phyloP scores from a whole-genome alignment of 2,329 filamentous ascomycete species.

The Pseudocercospora eumusae region DNA sequence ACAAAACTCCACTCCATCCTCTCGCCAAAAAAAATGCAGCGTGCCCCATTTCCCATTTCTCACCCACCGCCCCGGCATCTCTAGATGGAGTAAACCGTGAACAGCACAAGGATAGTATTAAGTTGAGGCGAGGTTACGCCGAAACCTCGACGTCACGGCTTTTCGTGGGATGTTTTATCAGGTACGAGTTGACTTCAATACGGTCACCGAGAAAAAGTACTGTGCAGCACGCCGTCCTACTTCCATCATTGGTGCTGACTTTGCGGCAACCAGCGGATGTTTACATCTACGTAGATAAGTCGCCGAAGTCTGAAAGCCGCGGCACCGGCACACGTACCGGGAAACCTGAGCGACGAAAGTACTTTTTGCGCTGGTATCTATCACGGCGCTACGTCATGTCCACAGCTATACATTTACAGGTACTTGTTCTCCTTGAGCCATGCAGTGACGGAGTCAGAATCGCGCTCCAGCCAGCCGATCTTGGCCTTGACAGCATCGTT shows the following conservation, averaged over 20 bases:
- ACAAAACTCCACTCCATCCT: neutral
- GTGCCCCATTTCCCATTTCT: neutral
- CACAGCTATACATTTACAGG: constrained; percentile 37
- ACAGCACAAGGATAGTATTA: neutral
- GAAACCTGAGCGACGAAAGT: neutral
- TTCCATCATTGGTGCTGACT: constrained; percentile 1
- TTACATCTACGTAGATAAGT: constrained; percentile 5
- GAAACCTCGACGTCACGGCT: neutral
- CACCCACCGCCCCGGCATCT: neutral
- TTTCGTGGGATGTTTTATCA: neutral
- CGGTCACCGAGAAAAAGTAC: neutral
- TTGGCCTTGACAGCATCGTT: constrained; percentile 83
- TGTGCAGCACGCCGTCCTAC: neutral
- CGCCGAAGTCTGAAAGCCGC: neutral
- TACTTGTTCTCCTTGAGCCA: constrained; percentile 71
- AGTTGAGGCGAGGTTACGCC: neutral
- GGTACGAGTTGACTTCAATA: neutral
- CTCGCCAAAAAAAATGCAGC: neutral
- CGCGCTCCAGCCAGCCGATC: constrained; percentile 75
- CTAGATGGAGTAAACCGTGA: neutral
- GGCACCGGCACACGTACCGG: constrained; percentile 1
- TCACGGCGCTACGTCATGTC: neutral
- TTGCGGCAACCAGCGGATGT: constrained; percentile 3
- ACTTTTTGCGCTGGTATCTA: neutral
- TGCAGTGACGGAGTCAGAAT: constrained; percentile 71